phyloP scores from a whole-genome alignment of 345 rosid genomes.

The Euphorbia tirucalli region DNA sequence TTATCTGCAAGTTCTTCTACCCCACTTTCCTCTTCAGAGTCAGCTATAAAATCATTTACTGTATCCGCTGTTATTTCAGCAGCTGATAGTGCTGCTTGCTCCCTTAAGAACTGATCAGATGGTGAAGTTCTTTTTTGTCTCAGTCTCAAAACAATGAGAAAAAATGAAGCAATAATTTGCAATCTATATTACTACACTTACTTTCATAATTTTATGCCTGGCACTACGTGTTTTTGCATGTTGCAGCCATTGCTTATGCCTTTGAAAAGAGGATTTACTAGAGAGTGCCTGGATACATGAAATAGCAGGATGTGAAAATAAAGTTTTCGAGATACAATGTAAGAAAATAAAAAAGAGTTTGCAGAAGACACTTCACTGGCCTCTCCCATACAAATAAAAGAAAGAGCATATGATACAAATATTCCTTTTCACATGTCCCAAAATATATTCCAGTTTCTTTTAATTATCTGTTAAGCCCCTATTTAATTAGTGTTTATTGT shows the following conservation, averaged over 20 bases:
- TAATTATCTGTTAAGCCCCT: too few species aligned
- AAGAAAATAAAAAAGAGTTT: background rate
- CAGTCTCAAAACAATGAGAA: background rate
- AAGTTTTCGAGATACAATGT: background rate
- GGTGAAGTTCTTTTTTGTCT: slow-evolving; percentile 16
- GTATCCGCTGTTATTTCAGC: slow-evolving; percentile 72
- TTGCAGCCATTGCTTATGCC: slow-evolving; percentile 86
- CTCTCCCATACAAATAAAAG: background rate
- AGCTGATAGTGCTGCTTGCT: slow-evolving; percentile 86
- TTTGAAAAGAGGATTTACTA: slow-evolving; percentile 84
- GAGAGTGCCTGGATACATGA: slow-evolving; percentile 67
- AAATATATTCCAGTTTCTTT: background rate
- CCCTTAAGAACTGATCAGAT: slow-evolving; percentile 70
- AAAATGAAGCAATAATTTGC: background rate
- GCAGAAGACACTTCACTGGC: background rate
- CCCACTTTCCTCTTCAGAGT: slow-evolving; percentile 66
- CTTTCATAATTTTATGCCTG: slow-evolving; percentile 93
- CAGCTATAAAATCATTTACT: slow-evolving; percentile 66
- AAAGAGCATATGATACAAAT: background rate
- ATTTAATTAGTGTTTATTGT: too few species aligned
- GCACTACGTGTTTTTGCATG: slow-evolving; percentile 96
- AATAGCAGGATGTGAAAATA: background rate
- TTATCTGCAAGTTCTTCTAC: slow-evolving; percentile 49
- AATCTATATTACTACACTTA: slow-evolving; percentile 26
- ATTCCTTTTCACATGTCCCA: background rate